These are phyloP conservation scores for Rhodotorula babjevae DNA, from an alignment of 768 basidiomycete species.

Conservation along the genomic window DNA sequence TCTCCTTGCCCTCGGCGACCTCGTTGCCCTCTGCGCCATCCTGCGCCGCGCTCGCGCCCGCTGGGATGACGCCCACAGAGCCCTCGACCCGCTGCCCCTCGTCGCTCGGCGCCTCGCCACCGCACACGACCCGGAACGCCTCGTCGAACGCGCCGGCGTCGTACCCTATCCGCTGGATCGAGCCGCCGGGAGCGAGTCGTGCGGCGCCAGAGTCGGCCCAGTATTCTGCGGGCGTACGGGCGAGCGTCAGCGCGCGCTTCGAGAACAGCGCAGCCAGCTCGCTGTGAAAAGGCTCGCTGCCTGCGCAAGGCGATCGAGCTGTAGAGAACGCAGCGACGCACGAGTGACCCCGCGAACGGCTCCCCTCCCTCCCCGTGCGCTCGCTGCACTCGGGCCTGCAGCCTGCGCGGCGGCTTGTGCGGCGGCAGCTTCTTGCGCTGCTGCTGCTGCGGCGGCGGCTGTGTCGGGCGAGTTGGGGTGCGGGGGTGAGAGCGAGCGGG, in stretches of 20 bases:
- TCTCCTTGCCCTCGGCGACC: not conserved
- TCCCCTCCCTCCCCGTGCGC: constrained; percentile 15
- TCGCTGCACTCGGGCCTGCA: not conserved
- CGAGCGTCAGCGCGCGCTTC: too few species aligned
- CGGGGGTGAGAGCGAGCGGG: not conserved
- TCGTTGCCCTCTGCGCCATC: not conserved
- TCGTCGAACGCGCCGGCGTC: constrained; percentile 24
- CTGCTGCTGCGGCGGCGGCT: constrained; percentile 32
- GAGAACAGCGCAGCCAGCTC: too few species aligned
- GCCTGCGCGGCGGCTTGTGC: constrained; percentile 25
- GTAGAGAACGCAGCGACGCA: not conserved
- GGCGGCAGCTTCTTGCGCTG: constrained; percentile 24
- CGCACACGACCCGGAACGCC: constrained; percentile 13
- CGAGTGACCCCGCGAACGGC: constrained; percentile 14
- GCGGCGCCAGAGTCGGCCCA: constrained; percentile 24
- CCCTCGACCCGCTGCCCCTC: too few species aligned
- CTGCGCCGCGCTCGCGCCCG: not conserved
- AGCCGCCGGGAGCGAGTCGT: constrained; percentile 21
- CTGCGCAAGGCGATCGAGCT: too few species aligned
- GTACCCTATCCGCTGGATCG: constrained; percentile 34
- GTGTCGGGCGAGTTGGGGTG: not conserved
- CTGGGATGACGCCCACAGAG: not conserved
- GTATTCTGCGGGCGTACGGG: constrained; percentile 16
- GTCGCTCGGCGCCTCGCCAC: constrained; percentile 1
- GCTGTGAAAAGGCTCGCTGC: too few species aligned